Base-by-base conservation (phyloP, 306 rosid genomes). In the Vigna nakashimae region DNA sequence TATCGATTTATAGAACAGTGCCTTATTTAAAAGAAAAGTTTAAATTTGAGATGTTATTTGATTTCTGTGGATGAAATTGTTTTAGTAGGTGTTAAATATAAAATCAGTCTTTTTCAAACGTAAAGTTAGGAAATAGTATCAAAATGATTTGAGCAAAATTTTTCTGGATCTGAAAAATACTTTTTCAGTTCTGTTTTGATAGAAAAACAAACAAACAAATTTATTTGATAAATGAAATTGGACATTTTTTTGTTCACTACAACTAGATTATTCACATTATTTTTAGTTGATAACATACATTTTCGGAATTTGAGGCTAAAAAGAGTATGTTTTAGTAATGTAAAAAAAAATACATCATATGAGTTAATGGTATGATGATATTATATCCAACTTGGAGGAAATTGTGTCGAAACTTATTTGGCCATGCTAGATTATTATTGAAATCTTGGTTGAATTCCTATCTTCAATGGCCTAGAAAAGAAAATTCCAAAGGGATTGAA, bases 81-180 rank as follows among this genome's bases (percentile, higher is more conserved):
- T 77, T 70, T 57, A 24, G 38, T 56, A 55, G 75, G 15, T 49
- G 28, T 30, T 20, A 48, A 28, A 34, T 48, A 20, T 74, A 30
- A 38, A 40, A 40, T 40, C 45, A 45, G 60, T 17, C 15, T 26
- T 62, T 59, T 62, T 73, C 45, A 16, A 26, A 71, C 45, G 46
- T 43, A 57, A 55, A 73, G 24, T 46, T 22, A 15, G 7, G 24
- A 28, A 46, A 7, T 42, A 12, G 48, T 32, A 7, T 60, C 62
- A 17, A 74, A 74, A 48, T 60, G 7, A 11, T 60, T 46, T 62
- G 18, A 68, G 70, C 70, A 75, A 30, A 78, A 42, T 17, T 57
- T 57, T n/a, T 11, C 7, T 74, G 79, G 34, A 28, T 60, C 17
- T 60, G 79, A 24, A 74, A 60, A 46, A 26, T 42, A 43, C 18